Conservation (phyloP, 148 eudicot species). For the Chenopodium berlandieri region DNA sequence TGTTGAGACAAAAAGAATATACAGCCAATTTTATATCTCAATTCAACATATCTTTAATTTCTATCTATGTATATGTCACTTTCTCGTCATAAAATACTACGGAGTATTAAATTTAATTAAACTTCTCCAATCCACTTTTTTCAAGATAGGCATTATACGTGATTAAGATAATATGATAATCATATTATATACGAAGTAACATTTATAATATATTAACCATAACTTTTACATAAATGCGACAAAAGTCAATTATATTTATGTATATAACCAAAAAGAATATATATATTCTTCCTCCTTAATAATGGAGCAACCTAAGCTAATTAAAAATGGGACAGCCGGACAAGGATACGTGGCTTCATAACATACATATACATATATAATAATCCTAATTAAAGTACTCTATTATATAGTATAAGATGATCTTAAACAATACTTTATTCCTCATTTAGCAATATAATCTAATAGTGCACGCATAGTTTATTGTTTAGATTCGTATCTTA, state of each 20-base stretch:
- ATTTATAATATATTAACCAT: not conserved
- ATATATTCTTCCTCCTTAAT: not conserved
- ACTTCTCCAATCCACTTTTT: no score
- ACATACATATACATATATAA: not conserved
- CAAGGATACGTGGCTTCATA: conserved; percentile 1
- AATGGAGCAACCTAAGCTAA: not conserved
- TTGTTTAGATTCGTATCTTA: not conserved
- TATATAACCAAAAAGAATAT: not conserved
- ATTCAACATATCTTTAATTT: no score
- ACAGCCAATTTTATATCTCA: no score
- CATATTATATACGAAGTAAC: no score
- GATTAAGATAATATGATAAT: not conserved
- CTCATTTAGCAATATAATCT: not conserved
- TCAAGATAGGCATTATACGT: not conserved
- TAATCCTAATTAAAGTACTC: not conserved
- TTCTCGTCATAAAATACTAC: no score
- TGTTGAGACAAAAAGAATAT: no score
- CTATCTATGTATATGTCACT: no score
- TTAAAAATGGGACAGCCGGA: not conserved
- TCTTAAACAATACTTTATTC: not conserved
- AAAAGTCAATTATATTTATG: not conserved
- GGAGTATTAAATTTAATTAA: no score
- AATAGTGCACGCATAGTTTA: not conserved
- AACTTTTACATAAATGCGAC: not conserved
- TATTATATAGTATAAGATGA: not conserved